Percentiles rank a stretch among this genome's conserved stretches.
phyloP scores from a whole-genome alignment of 1,139 yeast species.

The Saccharomyces hybrid region DNA sequence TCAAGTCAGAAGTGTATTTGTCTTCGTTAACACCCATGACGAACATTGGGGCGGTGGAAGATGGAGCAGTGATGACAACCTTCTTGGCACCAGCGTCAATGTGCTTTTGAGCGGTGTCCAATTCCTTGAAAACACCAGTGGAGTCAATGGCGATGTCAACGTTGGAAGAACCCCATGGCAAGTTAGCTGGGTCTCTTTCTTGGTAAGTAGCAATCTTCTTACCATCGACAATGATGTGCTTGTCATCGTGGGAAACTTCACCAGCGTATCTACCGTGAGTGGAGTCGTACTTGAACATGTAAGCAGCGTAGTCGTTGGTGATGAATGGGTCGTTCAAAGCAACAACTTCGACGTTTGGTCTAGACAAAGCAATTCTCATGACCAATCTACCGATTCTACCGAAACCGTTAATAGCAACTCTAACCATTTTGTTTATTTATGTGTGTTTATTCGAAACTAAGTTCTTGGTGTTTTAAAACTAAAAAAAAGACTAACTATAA shows the following conservation, averaged over 20 bases:
- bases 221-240: slow-evolving; percentile 58
- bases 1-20: slow-evolving; percentile 61
- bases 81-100: slow-evolving; percentile 84
- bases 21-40: slow-evolving; percentile 80
- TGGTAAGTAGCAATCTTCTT: slow-evolving; percentile 60
- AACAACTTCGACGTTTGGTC: slow-evolving; percentile 66
- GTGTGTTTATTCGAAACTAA: slow-evolving; percentile 9
- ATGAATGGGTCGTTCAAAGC: slow-evolving; percentile 83
- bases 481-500: slow-evolving; percentile 1
- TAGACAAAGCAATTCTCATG: slow-evolving; percentile 63
- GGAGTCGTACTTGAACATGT: slow-evolving; percentile 85
- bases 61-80: slow-evolving; percentile 82
- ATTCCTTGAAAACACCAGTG: slow-evolving; percentile 79
- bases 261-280: slow-evolving; percentile 75
- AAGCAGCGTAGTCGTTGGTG: slow-evolving; percentile 74
- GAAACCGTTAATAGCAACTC: slow-evolving; percentile 82
- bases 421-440: slow-evolving; percentile 33
- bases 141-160: slow-evolving; percentile 78
- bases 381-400: slow-evolving; percentile 84
- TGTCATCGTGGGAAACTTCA: slow-evolving; percentile 57
- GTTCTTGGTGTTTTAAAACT: slow-evolving; percentile 10
- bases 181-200: slow-evolving; percentile 72
- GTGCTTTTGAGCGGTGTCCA: slow-evolving; percentile 75
- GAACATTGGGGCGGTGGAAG: slow-evolving; percentile 83
- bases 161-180: slow-evolving; percentile 76